These are phyloP conservation scores for Sporobolomyces phaffii DNA, from an alignment of 768 basidiomycete species.

Conservation along the genomic window DNA sequence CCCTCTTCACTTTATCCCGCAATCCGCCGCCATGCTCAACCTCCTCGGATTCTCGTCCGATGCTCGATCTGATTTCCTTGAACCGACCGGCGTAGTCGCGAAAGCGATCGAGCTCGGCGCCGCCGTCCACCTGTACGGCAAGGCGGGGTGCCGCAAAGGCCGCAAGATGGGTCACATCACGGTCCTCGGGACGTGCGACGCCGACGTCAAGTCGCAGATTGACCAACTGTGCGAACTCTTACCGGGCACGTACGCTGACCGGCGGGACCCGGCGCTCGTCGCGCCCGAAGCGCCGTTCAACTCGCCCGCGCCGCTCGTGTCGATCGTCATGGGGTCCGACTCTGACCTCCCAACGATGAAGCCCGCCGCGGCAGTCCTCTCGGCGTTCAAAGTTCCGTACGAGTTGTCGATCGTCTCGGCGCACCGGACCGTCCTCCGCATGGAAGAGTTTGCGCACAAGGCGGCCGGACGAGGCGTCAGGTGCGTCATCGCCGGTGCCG, in stretches of 20 bases:
- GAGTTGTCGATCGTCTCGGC: slow-evolving; percentile 95
- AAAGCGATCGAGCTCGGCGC: slow-evolving; percentile 54
- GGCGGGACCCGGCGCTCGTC: slow-evolving; percentile 31
- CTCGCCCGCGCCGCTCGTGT: slow-evolving; percentile 68
- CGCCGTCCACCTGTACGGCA: slow-evolving; percentile 87
- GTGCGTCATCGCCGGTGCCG: slow-evolving; percentile 86
- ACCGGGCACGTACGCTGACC: slow-evolving; percentile 49
- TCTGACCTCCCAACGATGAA: slow-evolving; percentile 93
- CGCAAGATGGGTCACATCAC: slow-evolving; percentile 99
- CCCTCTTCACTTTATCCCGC: slow-evolving; percentile 27
- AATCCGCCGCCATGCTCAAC: slow-evolving; percentile 83
- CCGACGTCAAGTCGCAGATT: slow-evolving; percentile 63
- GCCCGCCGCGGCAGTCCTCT: slow-evolving; percentile 75
- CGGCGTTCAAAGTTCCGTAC: slow-evolving; percentile 75
- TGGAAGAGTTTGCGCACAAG: slow-evolving; percentile 72
- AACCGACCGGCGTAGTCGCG: slow-evolving; percentile 26
- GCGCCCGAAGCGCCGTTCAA: slow-evolving; percentile 57
- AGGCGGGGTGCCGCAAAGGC: slow-evolving; percentile 76
- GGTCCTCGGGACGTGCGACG: slow-evolving; percentile 73
- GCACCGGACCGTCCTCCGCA: slow-evolving; percentile 82
- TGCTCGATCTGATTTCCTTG: slow-evolving; percentile 48
- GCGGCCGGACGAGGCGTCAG: slow-evolving; percentile 56
- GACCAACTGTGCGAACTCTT: slow-evolving; percentile 65
- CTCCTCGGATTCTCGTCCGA: slow-evolving; percentile 74
- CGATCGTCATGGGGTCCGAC: slow-evolving; percentile 97